Evolutionary conservation across 129 eudicot genomes (phyloP).

Genomic region (Daucus carota): DH1_v3.0 NC_030385.2:6586001-6586500

Average conservation of each 20-base stretch:
- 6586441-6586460: slow-evolving; percentile 76
- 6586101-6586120: slow-evolving; percentile 32
- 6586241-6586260: slow-evolving; percentile 38
- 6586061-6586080: slow-evolving; percentile 42
- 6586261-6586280: slow-evolving; percentile 20
- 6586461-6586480: slow-evolving; percentile 69
- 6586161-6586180: slow-evolving; percentile 36
- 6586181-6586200: slow-evolving; percentile 61
- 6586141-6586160: slow-evolving; percentile 23
- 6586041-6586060: slow-evolving; percentile 33
- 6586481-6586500: too few species aligned
- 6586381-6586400: slow-evolving; percentile 62
- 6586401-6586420: slow-evolving; percentile 77
- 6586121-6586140: slow-evolving; percentile 30
- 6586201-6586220: slow-evolving; percentile 50
- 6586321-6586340: slow-evolving; percentile 65
- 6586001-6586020: slow-evolving; percentile 36
- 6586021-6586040: slow-evolving; percentile 22
- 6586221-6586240: slow-evolving; percentile 52
- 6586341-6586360: slow-evolving; percentile 60
- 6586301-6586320: slow-evolving; percentile 55
- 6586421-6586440: slow-evolving; percentile 70
- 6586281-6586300: slow-evolving; percentile 44
- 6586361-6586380: slow-evolving; percentile 55
- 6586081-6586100: slow-evolving; percentile 33